Evolutionary conservation across 2,329 filamentous ascomycete genomes (phyloP), one percentile per base, ranked within the genome.

Genomic region (Chaetomium globosum): DNA sequence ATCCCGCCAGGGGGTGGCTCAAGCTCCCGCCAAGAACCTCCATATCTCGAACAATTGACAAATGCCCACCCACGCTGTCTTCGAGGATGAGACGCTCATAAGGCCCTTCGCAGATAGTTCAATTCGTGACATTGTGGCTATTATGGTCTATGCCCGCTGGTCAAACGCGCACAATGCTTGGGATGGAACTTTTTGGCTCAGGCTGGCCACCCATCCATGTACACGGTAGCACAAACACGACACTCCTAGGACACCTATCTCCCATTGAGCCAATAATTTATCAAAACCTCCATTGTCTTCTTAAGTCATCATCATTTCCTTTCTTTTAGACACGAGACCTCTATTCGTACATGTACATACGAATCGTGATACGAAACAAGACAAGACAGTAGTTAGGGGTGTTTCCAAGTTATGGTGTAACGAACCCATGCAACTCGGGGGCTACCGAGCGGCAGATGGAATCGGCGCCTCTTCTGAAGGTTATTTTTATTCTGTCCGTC

Each of bases 341-440:
- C 39, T 19, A n/a, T n/a, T n/a, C 39, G 16, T n/a, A n/a, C 39
- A 31, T 30, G 23, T 10, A 30, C 12, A 19, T 9, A 53, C 13
- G 16, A 28, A 19, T n/a, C 23, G 21, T 51, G 23, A 4, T 28
- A 13, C 30, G 52, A 54, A 54, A 54, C 52, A 36, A 54, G 36
- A 43, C 16, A 43, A 43, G 39, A 43, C 39, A 43, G 16, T n/a
- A n/a, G 33, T 12, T 36, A 36, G 16, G 39, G 39, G 39, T 16
- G 39, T 43, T 43, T 43, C 39, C 39, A 43, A n/a, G 33, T 46
- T 16, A 23, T 57, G 36, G 55, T 57, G 55, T 57, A 46, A 57
- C 55, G 26, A 28, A 30, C 36, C 55, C 56, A 59, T 59, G 56
- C 43, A 21, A 33, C 56, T n/a, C 19, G 16, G 23, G 30, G 43